Base-by-base conservation (phyloP, 331 rosid genomes). In the Rosa hybrid region DNA sequence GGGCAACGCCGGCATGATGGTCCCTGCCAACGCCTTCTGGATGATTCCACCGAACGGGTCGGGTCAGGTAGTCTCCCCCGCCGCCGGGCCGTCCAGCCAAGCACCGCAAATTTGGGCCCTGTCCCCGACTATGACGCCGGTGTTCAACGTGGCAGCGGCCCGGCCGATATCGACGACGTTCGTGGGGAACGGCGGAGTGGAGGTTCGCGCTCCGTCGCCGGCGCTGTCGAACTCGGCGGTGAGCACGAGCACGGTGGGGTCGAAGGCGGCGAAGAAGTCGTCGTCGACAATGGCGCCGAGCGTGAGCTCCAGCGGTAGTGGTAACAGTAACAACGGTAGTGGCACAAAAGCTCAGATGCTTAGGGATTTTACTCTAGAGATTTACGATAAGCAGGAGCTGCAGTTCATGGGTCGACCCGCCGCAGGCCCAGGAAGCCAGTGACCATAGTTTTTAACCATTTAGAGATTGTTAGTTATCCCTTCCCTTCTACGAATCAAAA, bases 1-100 rank as follows among this genome's bases (percentile, higher is more conserved):
- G 5, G 86, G 90, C 0, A 86, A 84, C 86, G 56, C 86, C 1
- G 83, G 77, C 59, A 80, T 91, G 91, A 78, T 89, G 87, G 88
- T 89, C 34, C 97, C 94, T 5, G 84, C 97, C 0, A 90, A 85
- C 65, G 81, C 92, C 3, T 85, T 91, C 83, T 91, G 97, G 97
- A 91, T 91, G 94, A 86, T 91, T 45, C 88, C 88, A 0, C 88
- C 84, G 74, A 8, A 12, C 79, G 0, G 76, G 73, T 12, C 77
- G 65, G 0, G 82, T 62, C 42, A 73, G 72, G 21, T 77, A 4
- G 48, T 67, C 30, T 27, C 30, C 45, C 16, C 71, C 7, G 49
- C 75, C 1, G 39, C 65, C 0, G 89, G 75, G 18, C 70, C 88
- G 11, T 50, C 85, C 0, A 69, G 48, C 23, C 90, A 84, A 7